Percentiles rank a stretch among this genome's conserved stretches.
These are phyloP conservation scores for Ophiosphaerella herpotricha DNA, from an alignment of 2,329 filamentous ascomycete genomes.

Conservation along the genomic window DNA sequence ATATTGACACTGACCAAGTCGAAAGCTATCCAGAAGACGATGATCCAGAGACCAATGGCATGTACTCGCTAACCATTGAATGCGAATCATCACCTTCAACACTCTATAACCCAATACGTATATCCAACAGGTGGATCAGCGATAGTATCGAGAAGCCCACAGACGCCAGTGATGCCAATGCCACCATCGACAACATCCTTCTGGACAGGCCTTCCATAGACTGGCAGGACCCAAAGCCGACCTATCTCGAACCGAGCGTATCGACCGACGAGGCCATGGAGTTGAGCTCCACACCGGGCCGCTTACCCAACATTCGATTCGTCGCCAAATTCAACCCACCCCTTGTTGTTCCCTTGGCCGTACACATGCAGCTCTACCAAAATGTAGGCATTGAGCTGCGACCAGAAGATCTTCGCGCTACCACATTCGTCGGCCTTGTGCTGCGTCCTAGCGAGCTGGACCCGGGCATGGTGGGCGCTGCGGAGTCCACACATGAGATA, in stretches of 20 bases:
- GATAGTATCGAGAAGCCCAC: slow-evolving; percentile 64
- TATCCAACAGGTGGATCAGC: slow-evolving; percentile 76
- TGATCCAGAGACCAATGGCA: slow-evolving; percentile 50
- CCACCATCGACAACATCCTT: slow-evolving; percentile 44
- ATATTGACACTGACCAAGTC: slow-evolving; percentile 32
- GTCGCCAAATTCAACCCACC: slow-evolving; percentile 76
- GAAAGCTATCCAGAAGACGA: slow-evolving; percentile 36
- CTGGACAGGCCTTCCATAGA: slow-evolving; percentile 58
- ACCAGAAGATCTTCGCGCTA: slow-evolving; percentile 57
- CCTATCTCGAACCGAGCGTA: slow-evolving; percentile 50
- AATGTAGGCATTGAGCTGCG: slow-evolving; percentile 61
- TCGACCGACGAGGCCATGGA: slow-evolving; percentile 56
- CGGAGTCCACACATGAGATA: slow-evolving; percentile 55
- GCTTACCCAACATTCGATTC: slow-evolving; percentile 74
- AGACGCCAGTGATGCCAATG: slow-evolving; percentile 41
- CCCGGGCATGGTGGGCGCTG: slow-evolving; percentile 56
- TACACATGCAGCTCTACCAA: slow-evolving; percentile 66
- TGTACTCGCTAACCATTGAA: slow-evolving; percentile 71
- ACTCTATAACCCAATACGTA: slow-evolving; percentile 65
- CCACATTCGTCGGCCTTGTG: slow-evolving; percentile 57
- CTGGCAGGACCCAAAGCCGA: slow-evolving; percentile 74
- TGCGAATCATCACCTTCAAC: slow-evolving; percentile 58
- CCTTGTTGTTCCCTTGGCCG: slow-evolving; percentile 67
- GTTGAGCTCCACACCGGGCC: slow-evolving; percentile 57
- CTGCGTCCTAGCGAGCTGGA: slow-evolving; percentile 53